Evolutionary conservation across 164 flowering plant genomes (phyloP).

Genomic region (Kalanchoe fedtschenkoi): DNA sequence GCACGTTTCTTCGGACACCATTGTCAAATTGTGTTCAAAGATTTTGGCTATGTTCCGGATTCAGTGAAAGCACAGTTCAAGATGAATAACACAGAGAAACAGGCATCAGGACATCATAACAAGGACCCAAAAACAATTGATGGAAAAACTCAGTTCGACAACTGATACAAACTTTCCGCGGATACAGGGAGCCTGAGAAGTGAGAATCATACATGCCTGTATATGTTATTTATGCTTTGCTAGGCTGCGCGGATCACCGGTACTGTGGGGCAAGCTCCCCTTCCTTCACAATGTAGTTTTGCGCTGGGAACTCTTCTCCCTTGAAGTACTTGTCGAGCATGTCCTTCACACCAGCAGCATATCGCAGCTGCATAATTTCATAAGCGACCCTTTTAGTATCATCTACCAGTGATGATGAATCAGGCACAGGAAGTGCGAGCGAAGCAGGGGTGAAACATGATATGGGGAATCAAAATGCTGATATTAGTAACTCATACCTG

Average conservation of each 20-base stretch:
- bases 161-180: too few relatives aligned
- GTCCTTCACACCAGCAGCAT: constrained; percentile 86
- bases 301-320: constrained; percentile 85
- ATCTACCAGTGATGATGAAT: neutral
- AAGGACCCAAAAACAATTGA: too few relatives aligned
- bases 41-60: too few relatives aligned
- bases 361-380: constrained; percentile 55
- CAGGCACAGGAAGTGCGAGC: neutral
- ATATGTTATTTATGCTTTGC: too few relatives aligned
- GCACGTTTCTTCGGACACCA: too few relatives aligned
- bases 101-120: too few relatives aligned
- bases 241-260: constrained; percentile 36
- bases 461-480: neutral
- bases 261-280: constrained; percentile 86
- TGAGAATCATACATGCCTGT: too few relatives aligned
- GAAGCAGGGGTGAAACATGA: neutral
- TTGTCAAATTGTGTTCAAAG: too few relatives aligned
- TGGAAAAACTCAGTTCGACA: too few relatives aligned
- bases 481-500: constrained; percentile 53
- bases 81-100: too few relatives aligned
- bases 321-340: constrained; percentile 91
- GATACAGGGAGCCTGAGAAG: too few relatives aligned
- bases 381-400: neutral
- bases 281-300: constrained; percentile 88
- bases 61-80: too few relatives aligned